phyloP scores from a whole-genome alignment of 371 early-diverging fungal species.

The Mortierella sp. region DNA sequence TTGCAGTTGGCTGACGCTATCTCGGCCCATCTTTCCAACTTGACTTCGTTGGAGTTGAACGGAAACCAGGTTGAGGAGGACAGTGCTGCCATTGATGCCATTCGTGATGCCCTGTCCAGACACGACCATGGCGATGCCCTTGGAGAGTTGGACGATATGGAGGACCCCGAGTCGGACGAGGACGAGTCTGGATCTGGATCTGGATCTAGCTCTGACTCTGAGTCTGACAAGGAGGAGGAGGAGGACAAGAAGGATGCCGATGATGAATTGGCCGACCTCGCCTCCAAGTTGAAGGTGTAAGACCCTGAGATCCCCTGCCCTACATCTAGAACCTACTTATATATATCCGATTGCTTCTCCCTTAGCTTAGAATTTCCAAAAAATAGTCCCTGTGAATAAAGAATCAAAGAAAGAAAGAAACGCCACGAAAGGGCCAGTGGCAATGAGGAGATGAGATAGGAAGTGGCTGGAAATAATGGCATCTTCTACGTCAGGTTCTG shows the following conservation, averaged over 20 bases:
- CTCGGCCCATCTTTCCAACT: conserved; percentile 65
- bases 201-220: not conserved
- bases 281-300: conserved; percentile 51
- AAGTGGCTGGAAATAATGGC: conserved; percentile 3
- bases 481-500: not conserved
- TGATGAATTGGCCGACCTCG: conserved; percentile 46
- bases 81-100: conserved; percentile 74
- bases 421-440: not conserved
- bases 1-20: conserved; percentile 77
- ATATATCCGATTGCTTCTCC: not conserved
- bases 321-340: not conserved
- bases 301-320: not conserved
- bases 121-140: conserved; percentile 84
- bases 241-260: conserved; percentile 62
- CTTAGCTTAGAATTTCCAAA: not conserved
- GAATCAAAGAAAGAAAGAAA: not conserved
- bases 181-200: conserved; percentile 60
- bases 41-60: conserved; percentile 87
- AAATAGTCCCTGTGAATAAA: not conserved
- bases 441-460: not conserved
- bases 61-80: conserved; percentile 94
- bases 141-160: conserved; percentile 97
- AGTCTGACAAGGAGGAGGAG: conserved; percentile 72
- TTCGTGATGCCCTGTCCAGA: conserved; percentile 77
- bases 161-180: conserved; percentile 81